phyloP scores from a whole-genome alignment of 192 early-diverging fungal species.

The Lunasporangiospora selenospora region DNA sequence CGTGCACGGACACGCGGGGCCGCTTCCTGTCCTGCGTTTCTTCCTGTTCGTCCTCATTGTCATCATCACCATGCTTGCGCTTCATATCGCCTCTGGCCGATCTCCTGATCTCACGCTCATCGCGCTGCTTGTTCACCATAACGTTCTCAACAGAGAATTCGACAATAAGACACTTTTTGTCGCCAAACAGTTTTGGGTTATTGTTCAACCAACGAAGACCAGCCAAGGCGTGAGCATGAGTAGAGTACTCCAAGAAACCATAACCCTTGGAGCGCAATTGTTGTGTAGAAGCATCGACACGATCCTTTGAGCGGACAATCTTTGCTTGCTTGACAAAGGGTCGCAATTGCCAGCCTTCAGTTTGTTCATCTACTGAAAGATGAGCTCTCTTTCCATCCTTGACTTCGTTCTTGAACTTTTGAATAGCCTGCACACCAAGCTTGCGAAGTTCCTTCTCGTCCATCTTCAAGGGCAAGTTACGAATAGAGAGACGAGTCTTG shows the following conservation, averaged over 20 bases:
- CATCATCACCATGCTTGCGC: slow-evolving; percentile 25
- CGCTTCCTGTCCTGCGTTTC: slow-evolving; percentile 17
- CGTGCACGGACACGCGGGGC: slow-evolving; percentile 33
- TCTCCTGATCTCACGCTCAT: slow-evolving; percentile 32
- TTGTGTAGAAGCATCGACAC: slow-evolving; percentile 76
- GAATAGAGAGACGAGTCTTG: slow-evolving; percentile 87
- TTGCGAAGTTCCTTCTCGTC: slow-evolving; percentile 75
- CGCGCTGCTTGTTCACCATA: slow-evolving; percentile 75
- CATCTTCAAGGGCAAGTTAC: slow-evolving; percentile 79
- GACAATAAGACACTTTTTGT: slow-evolving; percentile 80
- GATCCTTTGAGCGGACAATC: slow-evolving; percentile 78
- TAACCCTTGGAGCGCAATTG: slow-evolving; percentile 82
- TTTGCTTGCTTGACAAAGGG: slow-evolving; percentile 78
- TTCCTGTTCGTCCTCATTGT: slow-evolving; percentile 9
- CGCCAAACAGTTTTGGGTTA: slow-evolving; percentile 67
- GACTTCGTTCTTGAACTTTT: slow-evolving; percentile 79
- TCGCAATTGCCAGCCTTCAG: slow-evolving; percentile 68
- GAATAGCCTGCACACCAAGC: slow-evolving; percentile 66
- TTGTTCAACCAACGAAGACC: slow-evolving; percentile 94
- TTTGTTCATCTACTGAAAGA: slow-evolving; percentile 65
- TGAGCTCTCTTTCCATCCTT: slow-evolving; percentile 61
- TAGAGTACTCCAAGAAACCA: slow-evolving; percentile 91
- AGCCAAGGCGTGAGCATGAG: slow-evolving; percentile 91
- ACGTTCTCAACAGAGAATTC: slow-evolving; percentile 94
- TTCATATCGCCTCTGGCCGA: slow-evolving; percentile 6